Base-by-base conservation (phyloP, 2,329 filamentous ascomycete species). In the Bimuria novae-zelandiae region DNA sequence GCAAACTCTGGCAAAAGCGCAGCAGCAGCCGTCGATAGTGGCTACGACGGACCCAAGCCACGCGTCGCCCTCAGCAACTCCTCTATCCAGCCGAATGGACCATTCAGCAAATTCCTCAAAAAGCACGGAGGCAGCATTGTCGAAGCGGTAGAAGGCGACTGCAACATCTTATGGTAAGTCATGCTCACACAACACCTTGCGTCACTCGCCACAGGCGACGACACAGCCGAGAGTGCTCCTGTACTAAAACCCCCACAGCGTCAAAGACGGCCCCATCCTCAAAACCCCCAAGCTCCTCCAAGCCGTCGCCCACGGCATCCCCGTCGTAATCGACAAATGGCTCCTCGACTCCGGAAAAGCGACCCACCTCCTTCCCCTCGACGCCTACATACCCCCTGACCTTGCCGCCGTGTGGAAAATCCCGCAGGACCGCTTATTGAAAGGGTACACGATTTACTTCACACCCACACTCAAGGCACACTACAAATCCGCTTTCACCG, bases 261-360 rank as follows among this genome's bases (percentile, higher is more conserved):
- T 79, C 2, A 70, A 69, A 25, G 59, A 72, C 22, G 70, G 70
- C 7, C 59, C 68, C 11, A 59, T 81, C 2, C 66, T 68, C 27
- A 77, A 75, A 41, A 79, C 78, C 0, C 63, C 71, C 14, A 82
- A 81, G 51, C 64, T 82, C 3, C 64, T 82, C 4, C 68, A 75
- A 14, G 70, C 75, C 3, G 65, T 81, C 6, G 71, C 75, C 10
- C 60, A 72, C 1, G 77, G 77, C 10, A 75, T 77, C 42, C 66
- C 69, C 3, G 74, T 82, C 25, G 75, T 81, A 2, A 77, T 75
- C 1, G 77, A 81, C 49, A 61, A 71, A 3, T 82, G 80, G 80
- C 62, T 81, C 4, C 44, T 56, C 0, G 70, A 76, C 3, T 78
- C 75, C 22, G 65, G 69, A 14, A 65, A 69, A 29, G 57, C 65